Base-by-base conservation (phyloP, 805 yeast genomes). In the Lachancea quebecensis region DNA sequence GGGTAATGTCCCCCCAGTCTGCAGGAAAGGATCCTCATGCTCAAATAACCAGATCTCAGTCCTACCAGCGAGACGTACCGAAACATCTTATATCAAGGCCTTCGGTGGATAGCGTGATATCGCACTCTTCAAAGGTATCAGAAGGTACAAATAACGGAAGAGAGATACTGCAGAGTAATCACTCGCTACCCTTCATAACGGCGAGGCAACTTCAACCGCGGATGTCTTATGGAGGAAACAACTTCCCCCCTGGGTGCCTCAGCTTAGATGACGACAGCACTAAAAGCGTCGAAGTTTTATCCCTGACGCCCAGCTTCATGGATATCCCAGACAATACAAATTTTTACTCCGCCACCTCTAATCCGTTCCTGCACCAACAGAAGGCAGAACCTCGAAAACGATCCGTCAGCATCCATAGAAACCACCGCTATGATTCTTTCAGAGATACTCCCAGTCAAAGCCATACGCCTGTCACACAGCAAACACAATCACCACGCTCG, bases 261-360 rank as follows among this genome's bases (percentile, higher is more conserved):
- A 31, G 33, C 33, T 7, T 40, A 14, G 52, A 55, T 35, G 51
- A 50, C 30, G 56, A 53, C 32, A 55, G 54, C 45, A 46, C 55
- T 2, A 53, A 52, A 33, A 60, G 65, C 42, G 71, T 68, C 4
- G 74, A 68, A 48, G 72, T 67, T 4, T 44, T 68, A 11, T 66
- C 72, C 0, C 44, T 69, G 37, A 68, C 71, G 4, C 72, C 74
- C 6, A 62, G 69, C 38, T 68, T 68, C 42, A 60, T 66, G 62
- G 74, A 69, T 49, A 63, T 63, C 33, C 67, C 67, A 6, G 62
- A 56, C 14, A 46, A 48, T 32, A 32, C 44, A 3, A 45, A 42
- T 14, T 21, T 44, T 16, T 44, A 44, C 17, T 43, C 45, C 12
- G 38, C 49, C 4, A 38, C 39, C 15, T 41, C 49, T 6, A 46